A percentile compares a stretch with the other conserved stretches of the same genome.
Conservation (phyloP, 768 basidiomycete species). For the Tricholoma sp. region DNA sequence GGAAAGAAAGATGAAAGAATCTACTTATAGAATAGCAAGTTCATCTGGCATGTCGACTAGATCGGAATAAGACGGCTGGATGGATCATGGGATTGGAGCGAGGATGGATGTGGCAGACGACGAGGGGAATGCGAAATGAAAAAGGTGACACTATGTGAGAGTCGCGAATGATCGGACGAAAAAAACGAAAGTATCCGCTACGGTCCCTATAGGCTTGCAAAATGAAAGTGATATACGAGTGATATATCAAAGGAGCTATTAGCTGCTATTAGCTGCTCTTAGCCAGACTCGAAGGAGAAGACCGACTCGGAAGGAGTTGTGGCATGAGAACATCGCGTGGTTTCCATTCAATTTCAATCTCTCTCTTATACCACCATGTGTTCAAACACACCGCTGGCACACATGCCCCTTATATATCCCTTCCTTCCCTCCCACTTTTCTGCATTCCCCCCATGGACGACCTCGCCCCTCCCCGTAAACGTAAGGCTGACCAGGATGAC, state of each 20-base stretch:
- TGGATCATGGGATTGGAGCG: too few species aligned
- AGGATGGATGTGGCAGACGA: too few species aligned
- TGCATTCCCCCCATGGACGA: slow-evolving; percentile 48
- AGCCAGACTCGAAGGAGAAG: too few species aligned
- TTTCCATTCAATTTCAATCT: slow-evolving; percentile 7
- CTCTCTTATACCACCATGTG: slow-evolving; percentile 31
- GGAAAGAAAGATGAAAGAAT: background rate
- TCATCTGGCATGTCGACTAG: background rate
- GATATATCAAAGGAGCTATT: too few species aligned
- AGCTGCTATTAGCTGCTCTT: too few species aligned
- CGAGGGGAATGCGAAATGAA: too few species aligned
- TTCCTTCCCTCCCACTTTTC: slow-evolving; percentile 14
- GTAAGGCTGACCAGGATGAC: slow-evolving; percentile 59
- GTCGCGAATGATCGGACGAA: slow-evolving; percentile 1
- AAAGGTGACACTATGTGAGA: too few species aligned
- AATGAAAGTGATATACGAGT: too few species aligned
- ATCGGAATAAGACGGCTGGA: too few species aligned
- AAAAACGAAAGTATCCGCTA: background rate
- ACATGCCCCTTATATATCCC: slow-evolving; percentile 21
- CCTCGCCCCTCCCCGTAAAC: slow-evolving; percentile 45
- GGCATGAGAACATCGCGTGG: slow-evolving; percentile 31
- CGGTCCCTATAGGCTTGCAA: slow-evolving; percentile 9
- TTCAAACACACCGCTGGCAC: slow-evolving; percentile 29
- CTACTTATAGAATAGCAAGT: background rate
- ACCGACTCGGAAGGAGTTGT: slow-evolving; percentile 16